Evolutionary conservation across 2,329 filamentous ascomycete genomes (phyloP).

Genomic region (Metarhizium rileyi): DNA sequence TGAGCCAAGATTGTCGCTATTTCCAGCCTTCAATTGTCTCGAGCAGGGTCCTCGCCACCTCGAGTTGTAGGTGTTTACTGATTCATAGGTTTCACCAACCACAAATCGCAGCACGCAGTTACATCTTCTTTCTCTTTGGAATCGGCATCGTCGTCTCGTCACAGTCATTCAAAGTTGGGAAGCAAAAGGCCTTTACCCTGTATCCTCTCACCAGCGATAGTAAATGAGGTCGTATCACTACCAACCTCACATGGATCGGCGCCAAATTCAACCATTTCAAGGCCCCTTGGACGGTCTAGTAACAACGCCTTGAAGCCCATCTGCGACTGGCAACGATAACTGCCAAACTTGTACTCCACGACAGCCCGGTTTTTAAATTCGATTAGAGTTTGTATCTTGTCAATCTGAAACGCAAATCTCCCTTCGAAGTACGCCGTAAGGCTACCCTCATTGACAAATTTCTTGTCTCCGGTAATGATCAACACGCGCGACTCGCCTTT

Average conservation of each 20-base stretch:
- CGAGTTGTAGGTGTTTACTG: too few relatives aligned
- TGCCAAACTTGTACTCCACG: conserved; percentile 44
- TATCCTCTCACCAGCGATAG: conserved; percentile 23
- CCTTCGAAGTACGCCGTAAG: conserved; percentile 31
- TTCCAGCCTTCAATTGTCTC: too few relatives aligned
- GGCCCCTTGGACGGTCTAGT: conserved; percentile 22
- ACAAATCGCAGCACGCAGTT: too few relatives aligned
- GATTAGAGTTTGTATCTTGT: conserved; percentile 27
- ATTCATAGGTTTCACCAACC: too few relatives aligned
- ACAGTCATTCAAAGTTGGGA: neutral
- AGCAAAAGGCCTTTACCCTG: conserved; percentile 18
- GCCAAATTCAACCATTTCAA: conserved; percentile 29
- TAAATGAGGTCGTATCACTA: conserved; percentile 21
- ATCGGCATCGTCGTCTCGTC: too few relatives aligned
- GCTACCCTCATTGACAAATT: conserved; percentile 31
- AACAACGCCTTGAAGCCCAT: conserved; percentile 32
- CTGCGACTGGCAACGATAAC: conserved; percentile 45
- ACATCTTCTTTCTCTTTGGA: too few relatives aligned
- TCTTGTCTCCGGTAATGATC: conserved; percentile 34
- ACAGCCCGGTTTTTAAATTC: conserved; percentile 18
- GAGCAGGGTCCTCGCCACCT: too few relatives aligned
- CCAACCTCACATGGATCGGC: conserved; percentile 28
- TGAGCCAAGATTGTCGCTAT: too few relatives aligned
- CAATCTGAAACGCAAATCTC: conserved; percentile 38
- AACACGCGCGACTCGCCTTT: conserved; percentile 36